A percentile compares a stretch with the other conserved stretches of the same genome.
Conservation (phyloP, 495 filamentous ascomycete species). For the Penicillium verhagenii region DNA sequence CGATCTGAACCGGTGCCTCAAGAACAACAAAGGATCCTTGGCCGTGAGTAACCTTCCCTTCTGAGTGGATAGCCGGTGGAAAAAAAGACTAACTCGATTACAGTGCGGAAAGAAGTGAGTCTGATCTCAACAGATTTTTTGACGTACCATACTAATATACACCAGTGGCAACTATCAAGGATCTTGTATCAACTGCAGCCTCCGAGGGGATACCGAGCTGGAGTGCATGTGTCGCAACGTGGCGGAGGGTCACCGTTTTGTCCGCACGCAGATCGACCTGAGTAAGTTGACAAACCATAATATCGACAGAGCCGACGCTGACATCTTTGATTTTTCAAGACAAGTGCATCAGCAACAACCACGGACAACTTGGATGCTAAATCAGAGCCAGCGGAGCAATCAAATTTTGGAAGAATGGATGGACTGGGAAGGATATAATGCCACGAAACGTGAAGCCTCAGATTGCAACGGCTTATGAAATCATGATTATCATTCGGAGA, state of each 20-base stretch:
- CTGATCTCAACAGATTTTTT: background rate
- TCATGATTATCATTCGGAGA: constrained; percentile 6
- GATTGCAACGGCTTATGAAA: background rate
- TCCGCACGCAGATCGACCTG: constrained; percentile 15
- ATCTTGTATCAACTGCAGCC: constrained; percentile 23
- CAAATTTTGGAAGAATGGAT: no score
- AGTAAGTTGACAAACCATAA: constrained; percentile 9
- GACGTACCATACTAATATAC: background rate
- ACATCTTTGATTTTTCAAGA: constrained; percentile 5
- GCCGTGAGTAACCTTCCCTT: constrained; percentile 6
- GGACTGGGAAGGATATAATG: background rate
- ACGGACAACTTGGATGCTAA: constrained; percentile 22
- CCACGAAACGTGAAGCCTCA: background rate
- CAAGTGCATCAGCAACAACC: constrained; percentile 25
- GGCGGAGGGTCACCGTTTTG: constrained; percentile 13
- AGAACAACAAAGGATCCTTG: constrained; percentile 17
- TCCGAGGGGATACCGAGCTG: constrained; percentile 17
- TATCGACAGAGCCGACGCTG: background rate
- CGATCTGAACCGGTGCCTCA: constrained; percentile 22
- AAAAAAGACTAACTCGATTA: constrained; percentile 4
- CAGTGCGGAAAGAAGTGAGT: constrained; percentile 26
- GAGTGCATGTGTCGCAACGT: constrained; percentile 21
- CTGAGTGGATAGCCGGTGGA: background rate
- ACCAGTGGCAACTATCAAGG: constrained; percentile 15
- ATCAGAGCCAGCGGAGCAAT: no score